Conservation (phyloP, 2,329 filamentous ascomycete species). For the Neurospora sp. region DNA sequence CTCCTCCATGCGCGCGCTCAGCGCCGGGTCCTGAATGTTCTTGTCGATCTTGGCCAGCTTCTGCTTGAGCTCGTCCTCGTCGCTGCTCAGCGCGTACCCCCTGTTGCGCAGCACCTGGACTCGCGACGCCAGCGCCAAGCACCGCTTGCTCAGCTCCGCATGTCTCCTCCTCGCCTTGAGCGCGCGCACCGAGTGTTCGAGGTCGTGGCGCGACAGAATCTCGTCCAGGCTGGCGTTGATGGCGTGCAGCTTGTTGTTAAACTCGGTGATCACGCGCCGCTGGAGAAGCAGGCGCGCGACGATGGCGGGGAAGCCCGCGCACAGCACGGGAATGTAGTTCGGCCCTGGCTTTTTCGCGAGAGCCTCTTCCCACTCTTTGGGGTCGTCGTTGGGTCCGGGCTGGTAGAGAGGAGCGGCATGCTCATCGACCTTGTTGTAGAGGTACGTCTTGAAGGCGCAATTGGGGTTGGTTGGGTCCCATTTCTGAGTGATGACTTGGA, state of each 20-base stretch:
- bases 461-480: slow-evolving; percentile 61
- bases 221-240: slow-evolving; percentile 66
- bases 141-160: slow-evolving; percentile 61
- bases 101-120: slow-evolving; percentile 73
- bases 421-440: slow-evolving; percentile 77
- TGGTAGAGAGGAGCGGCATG: slow-evolving; percentile 67
- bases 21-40: slow-evolving; percentile 61
- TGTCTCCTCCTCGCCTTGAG: slow-evolving; percentile 65
- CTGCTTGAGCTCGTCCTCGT: slow-evolving; percentile 68
- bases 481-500: slow-evolving; percentile 58
- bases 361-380: slow-evolving; percentile 75
- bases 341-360: slow-evolving; percentile 68
- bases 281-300: slow-evolving; percentile 64
- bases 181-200: slow-evolving; percentile 64
- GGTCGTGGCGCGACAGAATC: slow-evolving; percentile 66
- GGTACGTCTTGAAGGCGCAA: slow-evolving; percentile 72
- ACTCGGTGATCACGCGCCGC: slow-evolving; percentile 55
- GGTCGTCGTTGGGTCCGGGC: slow-evolving; percentile 59
- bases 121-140: slow-evolving; percentile 64
- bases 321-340: slow-evolving; percentile 67
- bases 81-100: slow-evolving; percentile 68
- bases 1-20: slow-evolving; percentile 70
- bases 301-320: slow-evolving; percentile 62
- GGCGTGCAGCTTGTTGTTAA: slow-evolving; percentile 65
- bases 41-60: slow-evolving; percentile 61